Conservation (phyloP, 768 basidiomycete genomes). For the Cyclocybe cylindracea region DNA sequence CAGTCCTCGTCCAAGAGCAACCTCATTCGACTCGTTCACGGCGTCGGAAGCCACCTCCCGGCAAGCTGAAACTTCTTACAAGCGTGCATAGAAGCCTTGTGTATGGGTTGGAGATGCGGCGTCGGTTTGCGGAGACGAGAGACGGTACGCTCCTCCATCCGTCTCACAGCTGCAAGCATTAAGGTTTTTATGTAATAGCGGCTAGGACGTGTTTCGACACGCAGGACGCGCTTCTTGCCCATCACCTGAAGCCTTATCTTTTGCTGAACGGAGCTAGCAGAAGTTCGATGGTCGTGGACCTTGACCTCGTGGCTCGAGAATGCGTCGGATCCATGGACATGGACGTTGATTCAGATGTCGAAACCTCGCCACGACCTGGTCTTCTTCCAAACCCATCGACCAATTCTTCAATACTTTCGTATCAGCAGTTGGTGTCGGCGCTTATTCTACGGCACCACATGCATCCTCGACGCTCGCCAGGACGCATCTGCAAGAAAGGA, state of each 20-base stretch:
- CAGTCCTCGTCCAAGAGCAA: neutral
- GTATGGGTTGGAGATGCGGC: too few species aligned
- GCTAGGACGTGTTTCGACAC: constrained; percentile 7
- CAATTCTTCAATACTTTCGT: constrained; percentile 4
- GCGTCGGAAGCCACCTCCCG: neutral
- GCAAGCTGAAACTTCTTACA: constrained; percentile 1
- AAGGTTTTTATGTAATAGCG: neutral
- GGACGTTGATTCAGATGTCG: neutral
- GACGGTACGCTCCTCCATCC: too few species aligned
- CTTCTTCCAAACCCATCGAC: constrained; percentile 5
- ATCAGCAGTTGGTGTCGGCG: constrained; percentile 14
- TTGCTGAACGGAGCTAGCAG: constrained; percentile 2
- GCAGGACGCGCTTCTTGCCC: constrained; percentile 14
- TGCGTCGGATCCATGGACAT: neutral
- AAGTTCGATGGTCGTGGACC: too few species aligned
- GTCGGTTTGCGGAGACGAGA: too few species aligned
- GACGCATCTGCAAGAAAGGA: neutral
- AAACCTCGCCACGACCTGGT: neutral
- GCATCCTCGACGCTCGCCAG: neutral
- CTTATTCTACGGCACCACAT: constrained; percentile 3
- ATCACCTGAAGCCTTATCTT: constrained; percentile 7
- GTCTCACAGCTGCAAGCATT: neutral
- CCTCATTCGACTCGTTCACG: neutral
- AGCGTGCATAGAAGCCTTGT: constrained; percentile 14
- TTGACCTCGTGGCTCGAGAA: constrained; percentile 6